phyloP scores from a whole-genome alignment of 352 stramenopile species.

The Phytophthora kernoviae region DNA sequence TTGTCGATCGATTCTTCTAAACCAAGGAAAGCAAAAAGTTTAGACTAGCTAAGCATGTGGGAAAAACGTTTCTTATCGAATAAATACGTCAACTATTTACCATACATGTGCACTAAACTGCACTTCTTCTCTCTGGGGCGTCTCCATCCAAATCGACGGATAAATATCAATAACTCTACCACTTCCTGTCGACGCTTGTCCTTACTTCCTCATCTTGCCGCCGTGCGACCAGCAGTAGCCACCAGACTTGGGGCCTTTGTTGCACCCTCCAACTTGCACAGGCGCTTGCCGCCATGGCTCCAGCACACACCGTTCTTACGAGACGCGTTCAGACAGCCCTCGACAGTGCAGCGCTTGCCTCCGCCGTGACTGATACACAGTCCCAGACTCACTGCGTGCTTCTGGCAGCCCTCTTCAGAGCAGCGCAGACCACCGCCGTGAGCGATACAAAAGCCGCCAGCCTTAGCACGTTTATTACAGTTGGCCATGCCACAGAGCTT shows the following conservation, averaged over 20 bases:
- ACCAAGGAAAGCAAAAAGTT: background rate
- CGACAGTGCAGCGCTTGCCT: conserved; percentile 76
- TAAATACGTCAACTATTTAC: conserved; percentile 35
- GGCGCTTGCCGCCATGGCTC: conserved; percentile 80
- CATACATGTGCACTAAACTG: conserved; percentile 18
- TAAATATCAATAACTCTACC: conserved; percentile 44
- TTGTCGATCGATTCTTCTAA: no score
- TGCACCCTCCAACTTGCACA: conserved; percentile 83
- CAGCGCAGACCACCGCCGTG: conserved; percentile 82
- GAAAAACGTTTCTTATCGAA: conserved; percentile 18
- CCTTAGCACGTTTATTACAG: conserved; percentile 83
- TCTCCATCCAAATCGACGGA: conserved; percentile 30
- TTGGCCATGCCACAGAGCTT: conserved; percentile 80
- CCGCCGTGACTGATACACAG: conserved; percentile 88
- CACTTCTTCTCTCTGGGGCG: background rate
- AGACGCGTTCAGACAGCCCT: conserved; percentile 79
- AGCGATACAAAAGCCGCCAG: conserved; percentile 79
- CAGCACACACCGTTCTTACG: conserved; percentile 86
- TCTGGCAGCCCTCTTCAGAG: conserved; percentile 70
- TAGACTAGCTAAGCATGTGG: background rate
- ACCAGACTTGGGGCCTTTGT: conserved; percentile 81
- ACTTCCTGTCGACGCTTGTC: background rate
- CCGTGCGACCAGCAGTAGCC: conserved; percentile 87
- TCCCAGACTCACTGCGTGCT: conserved; percentile 81
- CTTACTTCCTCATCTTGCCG: conserved; percentile 85